phyloP scores from a whole-genome alignment of 805 yeast species.

The Candida saitoana region DNA sequence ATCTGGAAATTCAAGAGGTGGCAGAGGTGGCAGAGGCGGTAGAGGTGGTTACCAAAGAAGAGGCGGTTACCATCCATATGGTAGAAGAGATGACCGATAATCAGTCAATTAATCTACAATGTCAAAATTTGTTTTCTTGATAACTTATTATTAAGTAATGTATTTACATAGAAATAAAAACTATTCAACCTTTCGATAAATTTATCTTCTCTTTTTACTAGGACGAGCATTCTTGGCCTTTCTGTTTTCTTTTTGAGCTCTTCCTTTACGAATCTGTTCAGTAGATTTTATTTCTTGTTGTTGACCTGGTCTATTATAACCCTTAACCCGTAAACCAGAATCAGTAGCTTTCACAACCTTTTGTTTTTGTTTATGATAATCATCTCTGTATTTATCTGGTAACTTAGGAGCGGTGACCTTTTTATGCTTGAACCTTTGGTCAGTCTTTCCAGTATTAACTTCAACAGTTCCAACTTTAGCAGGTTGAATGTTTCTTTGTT shows the following conservation, averaged over 20 bases:
- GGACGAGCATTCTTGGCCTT: constrained; percentile 87
- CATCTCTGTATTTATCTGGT: constrained; percentile 90
- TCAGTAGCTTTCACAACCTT: constrained; percentile 78
- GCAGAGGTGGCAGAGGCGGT: no score
- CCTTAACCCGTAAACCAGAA: constrained; percentile 68
- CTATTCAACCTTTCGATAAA: constrained; percentile 1
- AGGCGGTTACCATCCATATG: constrained; percentile 38
- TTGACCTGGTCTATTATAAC: constrained; percentile 48
- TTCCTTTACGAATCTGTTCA: constrained; percentile 73
- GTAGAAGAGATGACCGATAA: constrained; percentile 29
- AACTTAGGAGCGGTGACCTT: constrained; percentile 74
- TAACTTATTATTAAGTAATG: constrained; percentile 4
- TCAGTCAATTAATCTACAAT: neutral
- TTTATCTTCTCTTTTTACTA: constrained; percentile 21
- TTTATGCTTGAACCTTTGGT: constrained; percentile 64
- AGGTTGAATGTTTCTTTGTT: constrained; percentile 55
- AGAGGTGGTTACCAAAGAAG: constrained; percentile 28
- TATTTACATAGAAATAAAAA: constrained; percentile 2
- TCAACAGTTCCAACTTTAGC: constrained; percentile 55
- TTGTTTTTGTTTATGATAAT: constrained; percentile 75
- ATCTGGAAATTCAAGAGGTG: constrained; percentile 22
- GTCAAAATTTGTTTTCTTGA: neutral
- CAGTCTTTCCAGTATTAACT: constrained; percentile 25
- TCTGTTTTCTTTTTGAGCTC: constrained; percentile 66
- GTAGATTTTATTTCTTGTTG: constrained; percentile 59